Base-by-base conservation (phyloP, 306 rosid species). In the Astragalus glycyphyllos region DNA sequence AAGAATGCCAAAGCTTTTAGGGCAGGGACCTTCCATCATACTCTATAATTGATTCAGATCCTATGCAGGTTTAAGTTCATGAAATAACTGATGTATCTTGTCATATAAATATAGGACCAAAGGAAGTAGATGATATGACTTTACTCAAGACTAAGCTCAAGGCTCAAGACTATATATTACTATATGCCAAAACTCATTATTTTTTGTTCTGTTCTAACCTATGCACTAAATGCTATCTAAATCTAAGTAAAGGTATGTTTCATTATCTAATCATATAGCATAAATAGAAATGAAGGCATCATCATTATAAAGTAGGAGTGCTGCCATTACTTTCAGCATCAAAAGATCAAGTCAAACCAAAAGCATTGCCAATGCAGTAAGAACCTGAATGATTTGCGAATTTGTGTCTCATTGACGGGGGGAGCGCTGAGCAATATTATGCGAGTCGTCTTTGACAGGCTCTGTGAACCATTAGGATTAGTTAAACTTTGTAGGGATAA, bases 371-470 rank as follows among this genome's bases (percentile, higher is more conserved):
- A 8, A 46, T 42, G 41, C 3, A 38, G 13, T 50, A 49, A 71
- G 13, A 47, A 88, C 87, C 96, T 73, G 20, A 78, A 48, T 1
- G 26, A 11, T 65, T 68, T 67, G 1, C 53, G 65, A 16, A 83
- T 71, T 47, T 85, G 84, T 11, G 80, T 83, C 70, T 85, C 87
- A 9, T 84, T 93, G 66, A 93, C 53, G 2, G 96, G 89, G 41
- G 93, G 96, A 80, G 88, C 54, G 42, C 81, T 76, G 7, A 93
- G 90, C 63, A 85, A 81, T 73, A 93, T 81, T 34, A 90, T 11
- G 29, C 86, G 94, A 65, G 83, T 90, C 46, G 78, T 83, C 62
- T 85, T 78, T 0, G 94, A 88, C 41, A 93, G 87, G 79, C 90
- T 75, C 91, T 91, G 84, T 11, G 11, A 63, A 90, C 9, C 14